Evolutionary conservation across 805 yeast genomes (phyloP), one percentile per base, ranked within the genome.

Genomic region (Suhomyces faveliae): DNA sequence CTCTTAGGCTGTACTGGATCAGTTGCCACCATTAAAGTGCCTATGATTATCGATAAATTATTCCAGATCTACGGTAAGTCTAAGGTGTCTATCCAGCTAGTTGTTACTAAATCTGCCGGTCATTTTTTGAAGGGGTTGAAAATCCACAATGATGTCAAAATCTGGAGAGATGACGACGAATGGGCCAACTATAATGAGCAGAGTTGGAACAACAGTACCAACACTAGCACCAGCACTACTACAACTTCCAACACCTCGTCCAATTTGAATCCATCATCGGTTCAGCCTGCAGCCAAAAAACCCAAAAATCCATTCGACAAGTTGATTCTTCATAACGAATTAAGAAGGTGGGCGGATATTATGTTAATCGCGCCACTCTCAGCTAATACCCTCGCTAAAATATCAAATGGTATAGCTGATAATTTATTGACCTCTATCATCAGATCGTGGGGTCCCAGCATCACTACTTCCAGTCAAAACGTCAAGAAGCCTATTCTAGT

Each of bases 131-230:
- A 68, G 62, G 92, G 95, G 50, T 65, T 85, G 44, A 66, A 81
- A 57, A 67, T 80, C 61, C 65, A 87, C 19, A 76, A 85, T 13
- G 84, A 84, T 57, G 89, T 90, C 20, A 84, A 84, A 51, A 81
- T 91, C 13, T 92, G 98, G 98, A 78, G 91, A 60, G 97, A 94
- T 61, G 78, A 80, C 49, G 99, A 94, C 63, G 98, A 92, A 68
- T 92, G 99, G 99, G 77, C 70, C 12, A 71, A 71, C 48, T 70
- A 62, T 43, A 61, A 60, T 43, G 73, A 67, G 43, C 49, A 55
- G 37, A 52, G 57, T 33, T 50, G 49, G 25, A 51, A 45, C 43
- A 13, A 57, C 61, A 23, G 55, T 62, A n/a, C 48, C 63, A 5
- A 54, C 61, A 42, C 23, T 29, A 29, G 51, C 17, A 25, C 37